Evolutionary conservation across 768 basidiomycete genomes (phyloP).

Genomic region (Grammothele lineata): DNA sequence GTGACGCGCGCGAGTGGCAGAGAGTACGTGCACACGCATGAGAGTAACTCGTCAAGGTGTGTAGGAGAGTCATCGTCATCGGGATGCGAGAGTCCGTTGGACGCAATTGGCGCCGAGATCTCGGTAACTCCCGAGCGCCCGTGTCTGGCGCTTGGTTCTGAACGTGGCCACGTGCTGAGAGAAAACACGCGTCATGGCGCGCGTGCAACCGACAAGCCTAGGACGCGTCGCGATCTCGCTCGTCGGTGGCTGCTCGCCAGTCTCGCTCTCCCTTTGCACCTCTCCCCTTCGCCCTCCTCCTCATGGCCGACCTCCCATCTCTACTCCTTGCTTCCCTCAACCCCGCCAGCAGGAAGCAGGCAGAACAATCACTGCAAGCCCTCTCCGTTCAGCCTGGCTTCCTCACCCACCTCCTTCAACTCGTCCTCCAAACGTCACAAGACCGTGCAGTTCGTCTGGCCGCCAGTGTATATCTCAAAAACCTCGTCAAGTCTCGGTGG

Average conservation of each 20-base stretch:
- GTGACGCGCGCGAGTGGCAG: too few relatives aligned
- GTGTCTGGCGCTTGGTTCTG: too few relatives aligned
- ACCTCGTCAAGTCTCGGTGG: slow-evolving; percentile 84
- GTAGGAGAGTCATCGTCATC: too few relatives aligned
- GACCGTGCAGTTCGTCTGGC: slow-evolving; percentile 75
- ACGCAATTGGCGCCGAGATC: too few relatives aligned
- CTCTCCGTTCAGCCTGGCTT: slow-evolving; percentile 76
- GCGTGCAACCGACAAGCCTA: background rate
- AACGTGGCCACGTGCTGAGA: background rate
- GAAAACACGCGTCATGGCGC: slow-evolving; percentile 1
- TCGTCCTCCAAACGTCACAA: slow-evolving; percentile 65
- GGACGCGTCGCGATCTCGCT: slow-evolving; percentile 1
- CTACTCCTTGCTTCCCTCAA: slow-evolving; percentile 71
- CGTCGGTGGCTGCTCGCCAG: background rate
- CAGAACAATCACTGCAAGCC: slow-evolving; percentile 70
- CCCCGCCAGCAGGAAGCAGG: slow-evolving; percentile 67
- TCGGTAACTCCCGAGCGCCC: too few relatives aligned
- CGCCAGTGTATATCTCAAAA: slow-evolving; percentile 90
- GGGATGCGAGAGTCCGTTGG: too few relatives aligned
- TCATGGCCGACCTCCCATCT: slow-evolving; percentile 64
- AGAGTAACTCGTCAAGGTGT: too few relatives aligned
- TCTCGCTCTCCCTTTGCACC: background rate
- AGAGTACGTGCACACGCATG: too few relatives aligned
- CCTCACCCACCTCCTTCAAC: slow-evolving; percentile 68
- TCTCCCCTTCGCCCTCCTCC: too few relatives aligned